phyloP scores from a whole-genome alignment of 257 asterid species.

The Solanum paucissectum region DNA sequence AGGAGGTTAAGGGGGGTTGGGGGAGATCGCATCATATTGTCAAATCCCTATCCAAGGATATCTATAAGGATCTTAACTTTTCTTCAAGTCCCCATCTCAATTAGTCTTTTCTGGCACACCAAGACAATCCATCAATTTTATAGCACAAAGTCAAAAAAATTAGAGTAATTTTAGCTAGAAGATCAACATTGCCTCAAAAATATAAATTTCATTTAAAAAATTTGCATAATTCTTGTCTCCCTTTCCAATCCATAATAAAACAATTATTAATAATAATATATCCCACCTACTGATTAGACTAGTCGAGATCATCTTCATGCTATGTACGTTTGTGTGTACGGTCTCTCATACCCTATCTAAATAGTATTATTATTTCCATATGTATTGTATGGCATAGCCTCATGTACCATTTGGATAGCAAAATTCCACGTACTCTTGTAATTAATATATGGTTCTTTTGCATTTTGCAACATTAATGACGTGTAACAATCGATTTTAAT shows the following conservation, averaged over 20 bases:
- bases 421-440: background rate
- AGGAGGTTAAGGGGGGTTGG: no score
- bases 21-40: slow-evolving; percentile 8
- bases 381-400: background rate
- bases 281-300: slow-evolving; percentile 36
- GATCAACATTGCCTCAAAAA: background rate
- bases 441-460: background rate
- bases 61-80: slow-evolving; percentile 43
- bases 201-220: background rate
- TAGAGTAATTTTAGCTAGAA: slow-evolving; percentile 15
- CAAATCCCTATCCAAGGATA: slow-evolving; percentile 58
- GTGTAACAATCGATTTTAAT: background rate
- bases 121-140: slow-evolving; percentile 34
- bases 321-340: slow-evolving; percentile 22
- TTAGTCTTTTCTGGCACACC: slow-evolving; percentile 42
- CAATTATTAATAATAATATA: background rate
- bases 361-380: background rate
- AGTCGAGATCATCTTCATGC: slow-evolving; percentile 24
- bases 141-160: slow-evolving; percentile 5
- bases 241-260: slow-evolving; percentile 7
- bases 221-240: background rate
- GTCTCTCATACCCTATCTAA: background rate
- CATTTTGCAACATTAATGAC: background rate
- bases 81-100: slow-evolving; percentile 45
- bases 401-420: background rate